Evolutionary conservation across 2,329 filamentous ascomycete genomes (phyloP).

Genomic region (Talaromyces sp.): DNA sequence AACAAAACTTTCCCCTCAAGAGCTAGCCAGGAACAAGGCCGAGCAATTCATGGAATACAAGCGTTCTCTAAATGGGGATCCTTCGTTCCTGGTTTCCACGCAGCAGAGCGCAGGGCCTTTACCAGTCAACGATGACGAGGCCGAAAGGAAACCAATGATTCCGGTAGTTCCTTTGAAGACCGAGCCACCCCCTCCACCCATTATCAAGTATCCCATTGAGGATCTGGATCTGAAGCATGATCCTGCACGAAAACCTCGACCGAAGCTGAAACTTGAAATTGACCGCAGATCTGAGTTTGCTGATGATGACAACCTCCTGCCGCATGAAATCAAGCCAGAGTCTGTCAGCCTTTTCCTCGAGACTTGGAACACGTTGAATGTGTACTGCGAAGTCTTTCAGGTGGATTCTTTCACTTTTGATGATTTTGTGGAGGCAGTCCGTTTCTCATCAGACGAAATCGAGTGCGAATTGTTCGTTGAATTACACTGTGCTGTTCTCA

Average conservation of each 20-base stretch:
- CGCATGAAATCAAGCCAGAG: constrained; percentile 63
- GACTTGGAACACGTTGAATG: constrained; percentile 94
- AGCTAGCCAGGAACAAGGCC: constrained; percentile 42
- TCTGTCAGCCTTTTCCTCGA: constrained; percentile 83
- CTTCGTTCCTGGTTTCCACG: constrained; percentile 31
- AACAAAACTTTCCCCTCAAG: constrained; percentile 45
- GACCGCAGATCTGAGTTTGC: constrained; percentile 54
- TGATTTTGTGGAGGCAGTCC: constrained; percentile 85
- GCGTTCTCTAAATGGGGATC: constrained; percentile 39
- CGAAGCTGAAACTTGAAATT: constrained; percentile 71
- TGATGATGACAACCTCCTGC: constrained; percentile 41
- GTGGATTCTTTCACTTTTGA: constrained; percentile 97
- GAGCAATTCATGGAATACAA: constrained; percentile 47
- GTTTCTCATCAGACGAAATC: constrained; percentile 65
- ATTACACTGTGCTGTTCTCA: constrained; percentile 85
- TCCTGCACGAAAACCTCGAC: constrained; percentile 59
- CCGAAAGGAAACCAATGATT: constrained; percentile 28
- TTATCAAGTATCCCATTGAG: constrained; percentile 91
- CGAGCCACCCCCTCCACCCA: constrained; percentile 60
- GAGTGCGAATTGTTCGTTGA: constrained; percentile 85
- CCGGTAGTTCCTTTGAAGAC: constrained; percentile 40
- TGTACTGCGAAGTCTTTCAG: constrained; percentile 93
- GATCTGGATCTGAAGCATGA: constrained; percentile 76
- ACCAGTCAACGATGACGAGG: constrained; percentile 24
- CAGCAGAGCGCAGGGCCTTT: constrained; percentile 22